Evolutionary conservation across 2,329 filamentous ascomycete genomes (phyloP).

Genomic region (Trichoderma atrobrunneum): DNA sequence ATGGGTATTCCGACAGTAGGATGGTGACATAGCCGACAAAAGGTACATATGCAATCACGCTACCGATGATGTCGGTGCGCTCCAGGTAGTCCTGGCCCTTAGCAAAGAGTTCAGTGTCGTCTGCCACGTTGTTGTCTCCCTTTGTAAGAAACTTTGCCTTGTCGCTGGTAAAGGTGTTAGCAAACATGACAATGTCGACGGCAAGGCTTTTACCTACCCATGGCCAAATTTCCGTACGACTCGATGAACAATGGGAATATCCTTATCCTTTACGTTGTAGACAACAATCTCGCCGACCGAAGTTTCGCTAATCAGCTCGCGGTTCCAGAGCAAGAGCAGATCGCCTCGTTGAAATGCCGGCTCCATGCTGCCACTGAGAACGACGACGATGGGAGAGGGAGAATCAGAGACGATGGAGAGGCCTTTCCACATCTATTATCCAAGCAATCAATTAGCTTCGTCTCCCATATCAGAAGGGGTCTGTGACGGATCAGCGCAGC

Average conservation of each 20-base stretch:
- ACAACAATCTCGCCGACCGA: constrained; percentile 59
- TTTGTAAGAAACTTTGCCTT: constrained; percentile 83
- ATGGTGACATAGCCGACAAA: constrained; percentile 98
- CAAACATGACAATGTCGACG: neutral
- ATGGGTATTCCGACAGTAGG: constrained; percentile 89
- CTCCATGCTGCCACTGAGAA: constrained; percentile 83
- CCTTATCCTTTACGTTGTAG: constrained; percentile 83
- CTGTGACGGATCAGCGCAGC: neutral
- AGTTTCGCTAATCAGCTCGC: constrained; percentile 56
- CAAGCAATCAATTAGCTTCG: neutral
- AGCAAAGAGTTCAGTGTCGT: constrained; percentile 87
- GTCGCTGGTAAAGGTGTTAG: constrained; percentile 36
- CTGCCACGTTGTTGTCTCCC: constrained; percentile 91
- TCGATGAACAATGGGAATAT: constrained; percentile 96
- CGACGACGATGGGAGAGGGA: constrained; percentile 75
- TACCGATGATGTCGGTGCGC: constrained; percentile 87
- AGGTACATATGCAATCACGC: constrained; percentile 85
- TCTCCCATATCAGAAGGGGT: neutral
- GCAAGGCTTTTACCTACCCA: constrained; percentile 42
- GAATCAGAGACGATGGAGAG: constrained; percentile 76
- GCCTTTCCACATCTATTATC: constrained; percentile 73
- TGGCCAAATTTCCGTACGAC: constrained; percentile 72
- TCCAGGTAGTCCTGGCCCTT: constrained; percentile 81
- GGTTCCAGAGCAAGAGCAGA: constrained; percentile 74
- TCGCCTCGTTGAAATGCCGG: constrained; percentile 79